These are phyloP conservation scores for Eucalyptus leucophloia DNA, from an alignment of 345 rosid genomes.

Conservation along the genomic window DNA sequence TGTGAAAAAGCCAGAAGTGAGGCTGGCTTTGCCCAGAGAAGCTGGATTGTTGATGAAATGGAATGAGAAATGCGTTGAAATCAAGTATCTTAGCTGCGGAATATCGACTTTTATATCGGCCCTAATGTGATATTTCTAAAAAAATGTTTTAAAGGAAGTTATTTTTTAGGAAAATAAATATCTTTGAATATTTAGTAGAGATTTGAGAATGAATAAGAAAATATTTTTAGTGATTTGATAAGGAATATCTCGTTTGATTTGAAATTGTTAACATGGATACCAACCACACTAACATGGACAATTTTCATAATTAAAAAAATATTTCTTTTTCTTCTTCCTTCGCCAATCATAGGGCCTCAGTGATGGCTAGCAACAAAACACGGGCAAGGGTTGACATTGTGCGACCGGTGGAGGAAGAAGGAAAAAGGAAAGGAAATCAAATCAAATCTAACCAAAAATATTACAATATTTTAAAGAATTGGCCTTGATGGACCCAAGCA, in stretches of 20 bases:
- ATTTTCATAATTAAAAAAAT: neutral
- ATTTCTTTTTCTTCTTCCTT: neutral
- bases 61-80: neutral
- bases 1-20: neutral
- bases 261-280: neutral
- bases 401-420: fast-evolving
- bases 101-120: neutral
- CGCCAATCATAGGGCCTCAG: too few species aligned
- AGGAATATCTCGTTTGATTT: too few species aligned
- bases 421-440: neutral
- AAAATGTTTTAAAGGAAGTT: neutral
- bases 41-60: neutral
- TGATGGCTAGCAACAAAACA: neutral
- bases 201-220: too few species aligned
- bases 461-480: neutral
- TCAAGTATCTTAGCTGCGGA: neutral
- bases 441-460: neutral
- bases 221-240: neutral
- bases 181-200: too few species aligned
- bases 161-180: too few species aligned
- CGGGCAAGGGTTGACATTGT: neutral
- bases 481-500: neutral
- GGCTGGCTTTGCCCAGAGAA: neutral
- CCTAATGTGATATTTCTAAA: neutral
- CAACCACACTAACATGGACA: neutral